Conservation (phyloP, 768 basidiomycete species). For the Amanita exitialis region DNA sequence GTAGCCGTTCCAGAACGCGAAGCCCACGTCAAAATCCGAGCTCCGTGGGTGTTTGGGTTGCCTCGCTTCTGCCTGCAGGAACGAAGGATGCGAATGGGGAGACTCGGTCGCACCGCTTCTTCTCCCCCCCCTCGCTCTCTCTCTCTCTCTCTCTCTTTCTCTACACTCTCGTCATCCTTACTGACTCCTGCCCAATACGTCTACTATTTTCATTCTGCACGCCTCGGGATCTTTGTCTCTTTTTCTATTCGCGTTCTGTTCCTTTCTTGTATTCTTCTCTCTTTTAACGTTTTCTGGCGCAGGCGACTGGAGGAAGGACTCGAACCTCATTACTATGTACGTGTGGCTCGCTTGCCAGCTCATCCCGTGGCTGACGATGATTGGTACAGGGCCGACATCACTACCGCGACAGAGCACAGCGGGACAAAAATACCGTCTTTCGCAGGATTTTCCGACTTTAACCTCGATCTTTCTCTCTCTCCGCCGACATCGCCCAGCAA, state of each 20-base stretch:
- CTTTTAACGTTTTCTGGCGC: slow-evolving; percentile 1
- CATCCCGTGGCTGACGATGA: background rate
- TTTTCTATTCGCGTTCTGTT: background rate
- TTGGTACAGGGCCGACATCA: slow-evolving; percentile 8
- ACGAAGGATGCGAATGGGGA: background rate
- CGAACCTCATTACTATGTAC: slow-evolving; percentile 7
- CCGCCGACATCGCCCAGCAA: slow-evolving; percentile 28
- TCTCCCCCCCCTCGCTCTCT: background rate
- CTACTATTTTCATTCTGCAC: background rate
- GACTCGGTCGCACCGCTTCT: background rate
- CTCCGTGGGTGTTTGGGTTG: slow-evolving; percentile 4
- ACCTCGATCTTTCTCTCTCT: slow-evolving; percentile 36
- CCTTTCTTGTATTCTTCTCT: slow-evolving; percentile 1
- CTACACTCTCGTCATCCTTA: background rate
- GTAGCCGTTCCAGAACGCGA: slow-evolving; percentile 1
- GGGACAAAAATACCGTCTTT: slow-evolving; percentile 19
- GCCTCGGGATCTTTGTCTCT: background rate
- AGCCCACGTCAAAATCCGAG: slow-evolving; percentile 6
- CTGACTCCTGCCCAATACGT: background rate
- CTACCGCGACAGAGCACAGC: slow-evolving; percentile 6
- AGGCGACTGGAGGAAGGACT: slow-evolving; percentile 1
- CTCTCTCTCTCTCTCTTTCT: background rate
- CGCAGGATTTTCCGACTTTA: slow-evolving; percentile 34
- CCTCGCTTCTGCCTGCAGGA: slow-evolving; percentile 3
- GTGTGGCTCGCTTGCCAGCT: background rate